These are phyloP conservation scores for Xylariaceae sp. DNA, from an alignment of 2,329 filamentous ascomycete species.

Conservation along the genomic window DNA sequence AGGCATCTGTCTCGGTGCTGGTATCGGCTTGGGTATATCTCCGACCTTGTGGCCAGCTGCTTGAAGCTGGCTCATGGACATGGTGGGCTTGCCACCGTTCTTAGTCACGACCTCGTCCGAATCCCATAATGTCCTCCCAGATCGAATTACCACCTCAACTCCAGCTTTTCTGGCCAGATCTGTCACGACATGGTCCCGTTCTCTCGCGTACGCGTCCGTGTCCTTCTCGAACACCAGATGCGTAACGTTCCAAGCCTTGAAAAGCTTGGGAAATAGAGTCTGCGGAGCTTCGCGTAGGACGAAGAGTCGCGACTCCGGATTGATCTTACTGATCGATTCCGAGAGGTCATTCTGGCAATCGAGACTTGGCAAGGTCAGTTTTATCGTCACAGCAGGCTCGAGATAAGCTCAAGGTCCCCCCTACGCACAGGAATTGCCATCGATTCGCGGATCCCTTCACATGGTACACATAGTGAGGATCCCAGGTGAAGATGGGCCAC, in stretches of 20 bases:
- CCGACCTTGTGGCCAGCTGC: conserved; percentile 57
- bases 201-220: conserved; percentile 63
- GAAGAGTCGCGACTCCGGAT: conserved; percentile 59
- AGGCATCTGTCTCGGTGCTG: conserved; percentile 51
- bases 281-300: conserved; percentile 66
- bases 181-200: conserved; percentile 53
- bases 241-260: conserved; percentile 65
- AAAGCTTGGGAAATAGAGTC: conserved; percentile 63
- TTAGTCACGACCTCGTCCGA: conserved; percentile 59
- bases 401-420: too few species aligned
- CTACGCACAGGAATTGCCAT: conserved; percentile 60
- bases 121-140: conserved; percentile 66
- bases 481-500: conserved; percentile 75
- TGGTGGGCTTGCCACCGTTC: conserved; percentile 63
- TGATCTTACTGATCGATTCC: conserved; percentile 58
- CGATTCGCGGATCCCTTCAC: conserved; percentile 63
- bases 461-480: conserved; percentile 71
- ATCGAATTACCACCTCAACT: conserved; percentile 57
- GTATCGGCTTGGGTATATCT: conserved; percentile 51
- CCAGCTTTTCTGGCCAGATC: conserved; percentile 56
- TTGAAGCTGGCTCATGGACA: conserved; percentile 64
- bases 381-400: background rate
- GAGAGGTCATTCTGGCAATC: conserved; percentile 70
- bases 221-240: conserved; percentile 76
- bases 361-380: conserved; percentile 36